Conservation (phyloP, 129 eudicot genomes). For the Flaveria linearis region DNA sequence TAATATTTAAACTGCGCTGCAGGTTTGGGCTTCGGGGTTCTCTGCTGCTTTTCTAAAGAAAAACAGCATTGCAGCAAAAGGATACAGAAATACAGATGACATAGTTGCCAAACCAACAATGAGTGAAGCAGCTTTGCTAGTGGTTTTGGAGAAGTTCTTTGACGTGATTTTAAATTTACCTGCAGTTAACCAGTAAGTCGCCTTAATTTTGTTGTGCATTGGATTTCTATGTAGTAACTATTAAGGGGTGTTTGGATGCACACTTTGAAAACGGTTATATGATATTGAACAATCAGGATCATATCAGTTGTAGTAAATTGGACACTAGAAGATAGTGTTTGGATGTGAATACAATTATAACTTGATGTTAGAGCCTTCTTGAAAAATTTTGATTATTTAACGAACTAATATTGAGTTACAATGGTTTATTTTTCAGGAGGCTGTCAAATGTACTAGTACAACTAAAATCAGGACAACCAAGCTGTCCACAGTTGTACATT, state of each 20-base stretch:
- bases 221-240: not conserved
- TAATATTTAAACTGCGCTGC: slow-evolving; percentile 9
- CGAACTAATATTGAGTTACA: not conserved
- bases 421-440: slow-evolving; percentile 56
- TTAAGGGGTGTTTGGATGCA: not conserved
- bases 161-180: slow-evolving; percentile 76
- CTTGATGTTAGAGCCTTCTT: not conserved
- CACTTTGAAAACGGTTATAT: not conserved
- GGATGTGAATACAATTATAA: not conserved
- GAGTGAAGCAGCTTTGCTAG: slow-evolving; percentile 77
- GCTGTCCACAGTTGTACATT: slow-evolving; percentile 87
- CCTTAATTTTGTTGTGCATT: not conserved
- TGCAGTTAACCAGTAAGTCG: slow-evolving; percentile 60
- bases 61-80: slow-evolving; percentile 75
- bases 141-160: slow-evolving; percentile 74
- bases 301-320: not conserved
- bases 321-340: too few relatives aligned
- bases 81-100: slow-evolving; percentile 30
- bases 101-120: slow-evolving; percentile 58
- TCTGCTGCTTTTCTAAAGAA: slow-evolving; percentile 96
- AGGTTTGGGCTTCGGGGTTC: slow-evolving; percentile 99
- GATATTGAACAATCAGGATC: not conserved
- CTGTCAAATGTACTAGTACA: slow-evolving; percentile 58
- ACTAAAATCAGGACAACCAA: slow-evolving; percentile 70
- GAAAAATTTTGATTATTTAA: not conserved